Base-by-base conservation (phyloP, 139 green algal genomes). In the Chlamydomonas incerta region DNA sequence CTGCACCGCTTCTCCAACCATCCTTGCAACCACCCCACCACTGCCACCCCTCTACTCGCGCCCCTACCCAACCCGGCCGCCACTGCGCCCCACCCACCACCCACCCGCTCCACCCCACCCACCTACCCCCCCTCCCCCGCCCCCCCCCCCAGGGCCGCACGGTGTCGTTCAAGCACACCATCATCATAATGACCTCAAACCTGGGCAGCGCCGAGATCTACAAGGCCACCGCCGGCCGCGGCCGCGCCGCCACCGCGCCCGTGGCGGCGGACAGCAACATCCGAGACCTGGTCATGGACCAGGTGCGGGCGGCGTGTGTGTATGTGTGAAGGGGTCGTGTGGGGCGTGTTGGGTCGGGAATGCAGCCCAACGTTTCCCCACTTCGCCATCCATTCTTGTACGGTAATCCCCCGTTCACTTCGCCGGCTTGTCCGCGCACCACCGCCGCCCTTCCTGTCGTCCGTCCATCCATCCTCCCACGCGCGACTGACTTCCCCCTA, bases 131-230 rank as follows among this genome's bases (percentile, higher is more conserved):
- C 67, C 33, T 52, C 47, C 60, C 23, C 18, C 37, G 28, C 34
- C 47, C 0, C 20, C 24, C 72, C 90, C 93, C 81, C 58, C 89
- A 93, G 88, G 97, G 97, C 21, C 95, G 97, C 63, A 90, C 90
- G 10, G 94, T 99, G 35, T 94, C 83, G 62, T 99, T 99, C 94
- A 99, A 98, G 85, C 98, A 99, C 92, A 86, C 91, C 70, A 95
- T 99, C 83, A 95, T 99, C 90, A 99, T 99, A 92, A 95, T 99
- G 93, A 99, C 96, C n/a, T 96, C 90, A 88, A 99, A 99, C 93
- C 92, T 99, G 73, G 97, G 97, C 68, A 86, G 68, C 58, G 72
- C 52, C 2, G 90, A 93, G 81, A 89, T 93, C 66, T 93, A 84
- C 65, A 35, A 34, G 26, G 81, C 72, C 52, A 85, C 80, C 13